These are phyloP conservation scores for Catharanthus roseus DNA, from an alignment of 257 asterid genomes.

Conservation along the genomic window DNA sequence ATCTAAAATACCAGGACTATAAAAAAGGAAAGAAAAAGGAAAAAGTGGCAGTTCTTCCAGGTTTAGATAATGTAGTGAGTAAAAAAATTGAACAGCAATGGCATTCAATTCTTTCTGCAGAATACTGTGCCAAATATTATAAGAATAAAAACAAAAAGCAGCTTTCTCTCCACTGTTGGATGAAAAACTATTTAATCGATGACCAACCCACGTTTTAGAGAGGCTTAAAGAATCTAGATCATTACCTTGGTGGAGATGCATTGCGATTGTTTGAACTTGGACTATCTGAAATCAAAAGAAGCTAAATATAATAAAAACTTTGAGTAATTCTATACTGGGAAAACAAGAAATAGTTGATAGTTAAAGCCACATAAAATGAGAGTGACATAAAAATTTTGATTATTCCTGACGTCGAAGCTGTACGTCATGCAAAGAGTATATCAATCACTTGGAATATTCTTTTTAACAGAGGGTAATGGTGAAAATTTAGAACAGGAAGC, in stretches of 20 bases:
- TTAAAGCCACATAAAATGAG: not conserved
- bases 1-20: not conserved
- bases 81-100: not conserved
- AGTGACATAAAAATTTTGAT: not conserved
- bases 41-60: not conserved
- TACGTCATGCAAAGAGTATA: not conserved
- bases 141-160: not conserved
- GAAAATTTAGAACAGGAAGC: not conserved
- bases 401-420: not conserved
- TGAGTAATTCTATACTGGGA: not conserved
- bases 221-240: conserved; percentile 10
- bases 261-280: conserved; percentile 35
- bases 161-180: not conserved
- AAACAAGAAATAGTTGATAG: not conserved
- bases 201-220: not conserved
- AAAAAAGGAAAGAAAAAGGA: not conserved
- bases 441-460: not conserved
- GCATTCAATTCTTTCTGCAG: not conserved
- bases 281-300: conserved; percentile 34
- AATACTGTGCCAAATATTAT: not conserved
- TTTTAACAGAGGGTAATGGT: not conserved
- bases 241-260: conserved; percentile 64
- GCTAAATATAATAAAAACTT: not conserved
- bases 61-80: not conserved
- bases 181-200: too few species aligned